These are phyloP conservation scores for Paramecium sonneborni DNA, from an alignment of 73 alveolate genomes.

Conservation along the genomic window DNA sequence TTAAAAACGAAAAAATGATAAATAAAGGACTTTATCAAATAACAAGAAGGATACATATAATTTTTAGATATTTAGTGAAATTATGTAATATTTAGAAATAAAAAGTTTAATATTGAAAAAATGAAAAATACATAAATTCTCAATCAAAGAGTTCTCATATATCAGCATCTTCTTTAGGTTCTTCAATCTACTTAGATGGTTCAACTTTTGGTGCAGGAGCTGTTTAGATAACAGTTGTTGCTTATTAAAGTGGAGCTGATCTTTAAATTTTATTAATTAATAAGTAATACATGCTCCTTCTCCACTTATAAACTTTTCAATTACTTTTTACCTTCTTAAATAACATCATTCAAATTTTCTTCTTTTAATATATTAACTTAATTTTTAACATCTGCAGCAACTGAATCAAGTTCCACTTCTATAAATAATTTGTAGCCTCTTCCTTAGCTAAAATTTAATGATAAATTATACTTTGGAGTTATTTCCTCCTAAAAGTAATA, in stretches of 20 bases:
- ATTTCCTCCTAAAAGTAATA: constrained; percentile 53
- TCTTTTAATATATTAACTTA: background rate
- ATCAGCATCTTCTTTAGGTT: constrained; percentile 93
- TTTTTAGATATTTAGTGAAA: no score
- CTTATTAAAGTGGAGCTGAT: constrained; percentile 26
- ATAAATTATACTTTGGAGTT: background rate
- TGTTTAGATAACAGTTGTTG: background rate
- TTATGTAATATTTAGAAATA: no score
- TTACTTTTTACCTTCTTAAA: background rate
- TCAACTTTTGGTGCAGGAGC: background rate
- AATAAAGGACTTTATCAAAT: no score
- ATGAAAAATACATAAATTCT: background rate
- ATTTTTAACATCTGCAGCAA: constrained; percentile 17
- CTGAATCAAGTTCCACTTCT: background rate
- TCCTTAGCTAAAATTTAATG: background rate
- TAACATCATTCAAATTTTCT: constrained; percentile 23
- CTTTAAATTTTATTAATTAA: background rate
- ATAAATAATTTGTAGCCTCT: background rate
- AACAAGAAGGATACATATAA: no score
- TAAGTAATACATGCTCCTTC: background rate
- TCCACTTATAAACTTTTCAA: background rate
- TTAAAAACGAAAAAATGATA: no score
- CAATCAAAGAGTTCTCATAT: constrained; percentile 94
- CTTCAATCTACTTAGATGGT: constrained; percentile 60
- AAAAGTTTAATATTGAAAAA: no score